Conservation (phyloP, 768 basidiomycete species). For the Sutorius australiensis region DNA sequence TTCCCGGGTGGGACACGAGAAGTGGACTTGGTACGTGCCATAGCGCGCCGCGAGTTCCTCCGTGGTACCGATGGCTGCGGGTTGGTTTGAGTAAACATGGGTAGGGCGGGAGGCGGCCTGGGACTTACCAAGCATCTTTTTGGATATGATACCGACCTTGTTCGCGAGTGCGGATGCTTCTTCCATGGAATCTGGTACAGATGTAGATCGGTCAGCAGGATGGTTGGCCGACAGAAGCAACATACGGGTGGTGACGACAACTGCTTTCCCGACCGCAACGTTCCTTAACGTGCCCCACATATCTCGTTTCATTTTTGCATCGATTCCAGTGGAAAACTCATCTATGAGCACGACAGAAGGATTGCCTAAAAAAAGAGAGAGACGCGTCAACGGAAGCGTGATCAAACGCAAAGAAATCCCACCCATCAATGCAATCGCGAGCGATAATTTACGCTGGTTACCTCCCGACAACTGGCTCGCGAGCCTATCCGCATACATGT, state of each 20-base stretch:
- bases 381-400: neutral
- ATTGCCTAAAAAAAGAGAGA: constrained; percentile 46
- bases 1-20: constrained; percentile 61
- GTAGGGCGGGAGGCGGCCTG: neutral
- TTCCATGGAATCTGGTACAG: constrained; percentile 67
- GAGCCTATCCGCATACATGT: constrained; percentile 61
- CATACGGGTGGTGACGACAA: constrained; percentile 69
- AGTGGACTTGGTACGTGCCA: constrained; percentile 74
- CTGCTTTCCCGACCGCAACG: constrained; percentile 63
- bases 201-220: neutral
- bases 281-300: constrained; percentile 74
- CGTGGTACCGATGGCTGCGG: constrained; percentile 63
- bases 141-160: constrained; percentile 74
- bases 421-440: constrained; percentile 77
- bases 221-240: constrained; percentile 1
- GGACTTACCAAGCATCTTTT: constrained; percentile 57
- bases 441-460: constrained; percentile 70
- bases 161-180: constrained; percentile 75
- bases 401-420: neutral
- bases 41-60: constrained; percentile 62
- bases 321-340: constrained; percentile 80
- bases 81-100: neutral
- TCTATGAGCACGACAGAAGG: constrained; percentile 77
- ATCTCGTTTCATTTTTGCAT: constrained; percentile 78
- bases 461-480: constrained; percentile 77